Percentiles rank a stretch among this genome's conserved stretches.
These are phyloP conservation scores for carrot (Daucus carota) DNA, from an alignment of 129 eudicot genomes.

Conservation along the genomic window DNA sequence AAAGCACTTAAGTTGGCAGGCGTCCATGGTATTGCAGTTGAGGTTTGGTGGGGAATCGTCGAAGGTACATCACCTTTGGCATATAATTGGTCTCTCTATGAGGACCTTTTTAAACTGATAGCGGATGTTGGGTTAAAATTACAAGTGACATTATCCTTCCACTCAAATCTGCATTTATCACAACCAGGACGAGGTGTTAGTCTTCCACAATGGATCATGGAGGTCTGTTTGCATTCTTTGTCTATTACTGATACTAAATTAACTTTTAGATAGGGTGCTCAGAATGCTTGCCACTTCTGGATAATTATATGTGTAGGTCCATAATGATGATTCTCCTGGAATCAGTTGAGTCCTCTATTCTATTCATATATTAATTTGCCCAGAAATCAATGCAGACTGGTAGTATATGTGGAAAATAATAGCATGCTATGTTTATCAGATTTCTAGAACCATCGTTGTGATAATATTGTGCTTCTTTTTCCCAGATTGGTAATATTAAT, in stretches of 20 bases:
- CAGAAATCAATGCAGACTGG: neutral
- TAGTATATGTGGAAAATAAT: neutral
- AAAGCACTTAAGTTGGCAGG: constrained; percentile 74
- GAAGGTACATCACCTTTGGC: constrained; percentile 45
- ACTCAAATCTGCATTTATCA: constrained; percentile 52
- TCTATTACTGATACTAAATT: neutral
- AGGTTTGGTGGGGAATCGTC: constrained; percentile 77
- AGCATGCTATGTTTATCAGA: neutral
- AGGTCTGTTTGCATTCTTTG: constrained; percentile 21
- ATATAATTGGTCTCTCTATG: constrained; percentile 59
- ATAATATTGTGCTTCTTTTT: neutral
- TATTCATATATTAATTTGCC: neutral
- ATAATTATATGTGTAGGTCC: neutral
- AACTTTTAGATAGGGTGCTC: neutral
- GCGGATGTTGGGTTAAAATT: constrained; percentile 46
- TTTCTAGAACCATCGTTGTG: neutral
- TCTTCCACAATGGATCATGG: constrained; percentile 57
- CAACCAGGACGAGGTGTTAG: constrained; percentile 41
- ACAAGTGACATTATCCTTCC: constrained; percentile 64
- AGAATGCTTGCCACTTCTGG: neutral
- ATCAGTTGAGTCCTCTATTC: neutral
- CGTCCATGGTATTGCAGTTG: constrained; percentile 67
- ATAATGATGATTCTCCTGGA: neutral
- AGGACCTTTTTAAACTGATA: constrained; percentile 46
- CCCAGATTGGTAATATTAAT: constrained; percentile 51